Percentiles rank a stretch among this genome's conserved stretches.
Evolutionary conservation across 257 asterid genomes (phyloP).

Genomic region (Petunia secreta): DNA sequence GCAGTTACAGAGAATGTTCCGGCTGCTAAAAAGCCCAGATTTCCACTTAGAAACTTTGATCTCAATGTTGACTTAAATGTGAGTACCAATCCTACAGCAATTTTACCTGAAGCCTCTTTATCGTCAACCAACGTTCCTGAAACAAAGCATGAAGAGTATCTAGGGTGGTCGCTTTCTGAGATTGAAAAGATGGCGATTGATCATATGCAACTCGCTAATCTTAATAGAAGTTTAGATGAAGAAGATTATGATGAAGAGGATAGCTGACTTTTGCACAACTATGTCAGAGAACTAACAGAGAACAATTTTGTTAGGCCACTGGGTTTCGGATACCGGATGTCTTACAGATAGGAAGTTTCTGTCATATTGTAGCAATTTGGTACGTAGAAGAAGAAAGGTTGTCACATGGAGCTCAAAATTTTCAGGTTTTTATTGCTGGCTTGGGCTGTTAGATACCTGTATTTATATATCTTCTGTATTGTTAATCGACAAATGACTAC

Average conservation of each 20-base stretch:
- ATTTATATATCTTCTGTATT: too few species aligned
- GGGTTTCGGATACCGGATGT: too few species aligned
- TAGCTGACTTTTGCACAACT: neutral
- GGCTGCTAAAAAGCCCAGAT: constrained; percentile 35
- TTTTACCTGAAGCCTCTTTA: constrained; percentile 36
- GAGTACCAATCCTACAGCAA: constrained; percentile 45
- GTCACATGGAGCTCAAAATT: too few species aligned
- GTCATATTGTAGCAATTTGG: too few species aligned
- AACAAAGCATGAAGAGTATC: constrained; percentile 49
- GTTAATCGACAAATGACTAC: too few species aligned
- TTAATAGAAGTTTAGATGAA: constrained; percentile 47
- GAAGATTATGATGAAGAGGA: constrained; percentile 74
- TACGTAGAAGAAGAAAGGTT: too few species aligned
- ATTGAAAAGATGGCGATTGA: constrained; percentile 56
- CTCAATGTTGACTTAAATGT: constrained; percentile 62
- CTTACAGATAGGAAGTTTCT: too few species aligned
- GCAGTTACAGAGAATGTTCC: constrained; percentile 32
- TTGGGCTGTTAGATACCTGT: too few species aligned
- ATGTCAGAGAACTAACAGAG: constrained; percentile 8
- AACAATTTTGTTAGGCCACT: too few species aligned
- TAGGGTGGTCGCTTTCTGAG: constrained; percentile 66
- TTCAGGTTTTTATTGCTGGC: too few species aligned
- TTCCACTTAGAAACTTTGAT: constrained; percentile 55
- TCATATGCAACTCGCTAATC: constrained; percentile 57
- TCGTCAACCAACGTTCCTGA: constrained; percentile 35